Conservation (phyloP, 2,329 filamentous ascomycete species). For the Trichoderma pleuroti region DNA sequence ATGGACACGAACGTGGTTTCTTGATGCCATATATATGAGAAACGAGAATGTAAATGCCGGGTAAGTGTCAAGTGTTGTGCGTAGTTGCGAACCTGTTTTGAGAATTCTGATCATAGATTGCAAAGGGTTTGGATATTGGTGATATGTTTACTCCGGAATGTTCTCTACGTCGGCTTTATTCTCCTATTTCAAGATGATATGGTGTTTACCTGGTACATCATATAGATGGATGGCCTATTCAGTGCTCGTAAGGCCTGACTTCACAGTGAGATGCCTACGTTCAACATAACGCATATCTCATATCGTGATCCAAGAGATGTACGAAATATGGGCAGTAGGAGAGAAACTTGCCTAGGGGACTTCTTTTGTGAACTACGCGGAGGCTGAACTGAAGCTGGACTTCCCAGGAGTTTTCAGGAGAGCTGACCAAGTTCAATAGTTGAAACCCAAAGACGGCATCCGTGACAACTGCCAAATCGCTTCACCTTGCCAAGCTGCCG, state of each 20-base stretch:
- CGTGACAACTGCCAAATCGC: background rate
- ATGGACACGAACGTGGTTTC: background rate
- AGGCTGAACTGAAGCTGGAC: background rate
- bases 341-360: background rate
- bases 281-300: background rate
- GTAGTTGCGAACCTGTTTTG: background rate
- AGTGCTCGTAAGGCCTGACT: background rate
- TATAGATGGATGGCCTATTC: background rate
- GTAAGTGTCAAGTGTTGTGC: background rate
- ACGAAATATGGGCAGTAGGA: background rate
- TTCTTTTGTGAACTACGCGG: background rate
- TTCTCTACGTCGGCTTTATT: background rate
- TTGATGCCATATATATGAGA: background rate
- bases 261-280: rapidly evolving
- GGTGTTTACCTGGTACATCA: background rate
- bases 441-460: background rate
- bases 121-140: background rate
- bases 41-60: background rate
- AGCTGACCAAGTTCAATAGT: background rate
- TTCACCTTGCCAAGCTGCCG: background rate
- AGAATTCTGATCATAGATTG: background rate
- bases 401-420: background rate
- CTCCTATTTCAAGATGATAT: background rate
- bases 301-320: background rate
- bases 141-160: background rate